phyloP scores from a whole-genome alignment of 2,329 filamentous ascomycete species.

The Sclerotinia trifoliorum region DNA sequence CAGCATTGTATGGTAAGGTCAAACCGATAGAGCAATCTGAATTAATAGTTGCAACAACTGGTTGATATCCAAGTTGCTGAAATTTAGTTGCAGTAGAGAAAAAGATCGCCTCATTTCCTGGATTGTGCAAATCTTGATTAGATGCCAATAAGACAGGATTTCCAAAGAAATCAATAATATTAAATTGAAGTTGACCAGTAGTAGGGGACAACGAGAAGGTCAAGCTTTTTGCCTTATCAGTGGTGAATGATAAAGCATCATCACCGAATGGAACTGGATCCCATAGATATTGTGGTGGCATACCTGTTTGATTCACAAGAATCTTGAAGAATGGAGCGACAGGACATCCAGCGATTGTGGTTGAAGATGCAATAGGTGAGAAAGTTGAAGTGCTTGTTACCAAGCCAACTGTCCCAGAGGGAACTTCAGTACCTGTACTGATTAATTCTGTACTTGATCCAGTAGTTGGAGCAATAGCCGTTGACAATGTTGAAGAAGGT shows the following conservation, averaged over 20 bases:
- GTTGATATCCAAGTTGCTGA: conserved; percentile 20
- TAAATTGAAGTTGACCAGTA: conserved; percentile 26
- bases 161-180: conserved; percentile 23
- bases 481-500: conserved; percentile 5
- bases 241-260: conserved; percentile 26
- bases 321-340: conserved; percentile 29
- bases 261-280: conserved; percentile 25
- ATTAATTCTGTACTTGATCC: neutral
- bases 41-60: conserved; percentile 25
- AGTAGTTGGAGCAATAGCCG: neutral
- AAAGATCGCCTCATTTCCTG: conserved; percentile 27
- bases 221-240: conserved; percentile 19
- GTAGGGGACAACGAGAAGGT: conserved; percentile 24
- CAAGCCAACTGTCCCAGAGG: neutral
- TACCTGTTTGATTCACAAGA: conserved; percentile 20
- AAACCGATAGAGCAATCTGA: conserved; percentile 25
- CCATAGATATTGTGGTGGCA: conserved; percentile 25
- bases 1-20: conserved; percentile 25
- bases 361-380: conserved; percentile 13
- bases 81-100: conserved; percentile 25
- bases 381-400: conserved; percentile 9
- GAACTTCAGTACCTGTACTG: neutral
- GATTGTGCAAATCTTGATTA: conserved; percentile 26
- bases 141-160: conserved; percentile 25
- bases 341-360: conserved; percentile 16